A percentile compares a stretch with the other conserved stretches of the same genome.
Evolutionary conservation across 495 filamentous ascomycete species (phyloP).

Genomic region (Hyphodiscus hymeniophilus): DNA sequence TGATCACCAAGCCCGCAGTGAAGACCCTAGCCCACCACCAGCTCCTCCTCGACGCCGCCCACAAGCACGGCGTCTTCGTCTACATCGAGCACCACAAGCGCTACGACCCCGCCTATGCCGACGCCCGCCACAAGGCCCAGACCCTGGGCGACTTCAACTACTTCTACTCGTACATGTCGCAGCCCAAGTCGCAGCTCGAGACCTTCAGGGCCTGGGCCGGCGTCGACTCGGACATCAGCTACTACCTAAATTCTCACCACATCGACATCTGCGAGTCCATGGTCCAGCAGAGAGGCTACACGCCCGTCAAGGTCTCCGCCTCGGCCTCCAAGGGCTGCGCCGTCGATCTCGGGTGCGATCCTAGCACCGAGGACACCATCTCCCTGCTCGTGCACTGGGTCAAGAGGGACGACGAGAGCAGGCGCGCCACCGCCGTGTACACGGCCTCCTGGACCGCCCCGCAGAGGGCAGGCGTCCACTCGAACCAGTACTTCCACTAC

Average conservation of each 20-base stretch:
- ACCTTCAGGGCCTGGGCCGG: conserved; percentile 97
- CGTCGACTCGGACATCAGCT: conserved; percentile 82
- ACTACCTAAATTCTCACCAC: conserved; percentile 93
- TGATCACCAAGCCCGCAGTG: conserved; percentile 93
- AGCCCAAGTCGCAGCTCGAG: conserved; percentile 87
- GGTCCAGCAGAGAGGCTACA: conserved; percentile 61
- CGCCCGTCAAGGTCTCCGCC: conserved; percentile 70
- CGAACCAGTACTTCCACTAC: conserved; percentile 94
- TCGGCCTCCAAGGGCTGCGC: conserved; percentile 62
- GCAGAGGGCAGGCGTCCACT: conserved; percentile 83
- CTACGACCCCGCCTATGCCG: conserved; percentile 85
- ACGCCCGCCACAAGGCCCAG: conserved; percentile 68
- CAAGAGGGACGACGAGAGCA: conserved; percentile 54
- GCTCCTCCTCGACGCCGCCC: conserved; percentile 59
- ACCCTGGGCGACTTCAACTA: conserved; percentile 90
- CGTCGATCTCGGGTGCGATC: conserved; percentile 59
- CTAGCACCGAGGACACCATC: conserved; percentile 86
- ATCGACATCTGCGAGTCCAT: conserved; percentile 86
- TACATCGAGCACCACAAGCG: conserved; percentile 97
- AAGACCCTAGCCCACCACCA: conserved; percentile 75
- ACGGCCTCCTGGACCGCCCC: conserved; percentile 94
- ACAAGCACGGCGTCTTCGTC: conserved; percentile 75
- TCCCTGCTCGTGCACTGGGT: conserved; percentile 83
- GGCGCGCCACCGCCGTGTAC: conserved; percentile 81
- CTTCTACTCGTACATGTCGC: conserved; percentile 95